These are phyloP conservation scores for Cajanus cajan DNA, from an alignment of 306 rosid genomes.

Conservation along the genomic window DNA sequence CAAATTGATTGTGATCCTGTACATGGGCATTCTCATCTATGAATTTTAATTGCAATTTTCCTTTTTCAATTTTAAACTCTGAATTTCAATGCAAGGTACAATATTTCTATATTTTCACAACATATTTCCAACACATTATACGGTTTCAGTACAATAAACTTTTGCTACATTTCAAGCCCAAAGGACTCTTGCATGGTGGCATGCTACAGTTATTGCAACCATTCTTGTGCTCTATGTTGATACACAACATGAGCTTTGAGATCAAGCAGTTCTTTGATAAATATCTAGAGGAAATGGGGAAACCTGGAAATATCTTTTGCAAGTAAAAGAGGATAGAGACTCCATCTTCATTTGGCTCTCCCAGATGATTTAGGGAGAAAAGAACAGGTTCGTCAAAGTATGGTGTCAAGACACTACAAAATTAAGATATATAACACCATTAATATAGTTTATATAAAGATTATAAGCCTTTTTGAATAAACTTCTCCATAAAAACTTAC, in stretches of 20 bases:
- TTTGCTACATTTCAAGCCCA: constrained; percentile 8
- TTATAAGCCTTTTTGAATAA: background rate
- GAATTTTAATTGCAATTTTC: too few relatives aligned
- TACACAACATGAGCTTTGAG: constrained; percentile 4
- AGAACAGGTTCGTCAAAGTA: constrained; percentile 76
- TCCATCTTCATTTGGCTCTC: constrained; percentile 78
- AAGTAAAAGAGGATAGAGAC: constrained; percentile 91
- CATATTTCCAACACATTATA: background rate
- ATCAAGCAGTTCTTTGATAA: constrained; percentile 1
- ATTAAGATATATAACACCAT: constrained; percentile 22
- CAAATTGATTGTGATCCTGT: too few relatives aligned
- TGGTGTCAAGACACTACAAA: constrained; percentile 81
- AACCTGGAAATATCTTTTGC: constrained; percentile 97
- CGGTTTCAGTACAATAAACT: constrained; percentile 9
- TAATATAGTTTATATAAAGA: background rate
- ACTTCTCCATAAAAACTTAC: too few relatives aligned
- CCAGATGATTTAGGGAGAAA: constrained; percentile 64
- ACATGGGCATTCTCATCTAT: too few relatives aligned
- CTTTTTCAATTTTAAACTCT: too few relatives aligned
- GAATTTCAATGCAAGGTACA: too few relatives aligned
- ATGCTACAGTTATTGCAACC: constrained; percentile 12
- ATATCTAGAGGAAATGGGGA: constrained; percentile 24
- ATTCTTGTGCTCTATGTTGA: background rate
- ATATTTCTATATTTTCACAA: too few relatives aligned
- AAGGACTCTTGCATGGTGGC: background rate